A percentile compares a stretch with the other conserved stretches of the same genome.
Evolutionary conservation across 139 green algal species (phyloP).

Genomic region (Helicosporidium sp.): DNA sequence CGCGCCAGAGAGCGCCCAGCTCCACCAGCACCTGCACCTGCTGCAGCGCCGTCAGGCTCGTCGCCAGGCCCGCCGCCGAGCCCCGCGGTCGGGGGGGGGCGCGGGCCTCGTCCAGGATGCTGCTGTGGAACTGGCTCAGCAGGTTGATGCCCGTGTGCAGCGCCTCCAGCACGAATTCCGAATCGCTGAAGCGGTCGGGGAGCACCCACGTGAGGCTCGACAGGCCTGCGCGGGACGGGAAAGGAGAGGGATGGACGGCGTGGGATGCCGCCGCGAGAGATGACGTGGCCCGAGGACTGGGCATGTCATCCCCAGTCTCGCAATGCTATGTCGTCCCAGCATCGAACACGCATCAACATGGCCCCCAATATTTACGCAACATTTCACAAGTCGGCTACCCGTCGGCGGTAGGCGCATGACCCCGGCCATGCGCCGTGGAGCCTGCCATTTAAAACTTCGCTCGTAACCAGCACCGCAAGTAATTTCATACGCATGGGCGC

Average conservation of each 20-base stretch:
- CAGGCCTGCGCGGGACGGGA: slow-evolving; percentile 7
- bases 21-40: slow-evolving; percentile 31
- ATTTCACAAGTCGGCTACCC: too few relatives aligned
- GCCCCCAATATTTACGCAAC: too few relatives aligned
- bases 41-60: slow-evolving; percentile 17
- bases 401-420: too few relatives aligned
- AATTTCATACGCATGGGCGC: too few relatives aligned
- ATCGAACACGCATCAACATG: too few relatives aligned
- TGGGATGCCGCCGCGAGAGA: not conserved
- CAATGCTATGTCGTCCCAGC: too few relatives aligned
- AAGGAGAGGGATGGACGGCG: not conserved
- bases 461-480: too few relatives aligned
- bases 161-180: slow-evolving; percentile 21
- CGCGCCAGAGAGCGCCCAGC: slow-evolving; percentile 9
- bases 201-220: slow-evolving; percentile 31
- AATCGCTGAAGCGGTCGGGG: slow-evolving; percentile 27
- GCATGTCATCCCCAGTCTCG: too few relatives aligned
- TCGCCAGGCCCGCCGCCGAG: too few relatives aligned
- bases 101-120: slow-evolving; percentile 20
- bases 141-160: slow-evolving; percentile 21
- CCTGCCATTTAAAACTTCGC: too few relatives aligned
- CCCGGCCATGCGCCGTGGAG: too few relatives aligned
- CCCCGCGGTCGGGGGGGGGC: too few relatives aligned
- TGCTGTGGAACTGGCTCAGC: slow-evolving; percentile 18
- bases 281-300: not conserved